A percentile compares a stretch with the other conserved stretches of the same genome.
phyloP scores from a whole-genome alignment of 305 asterid genomes.

The Fraxinus angustifolia region DNA sequence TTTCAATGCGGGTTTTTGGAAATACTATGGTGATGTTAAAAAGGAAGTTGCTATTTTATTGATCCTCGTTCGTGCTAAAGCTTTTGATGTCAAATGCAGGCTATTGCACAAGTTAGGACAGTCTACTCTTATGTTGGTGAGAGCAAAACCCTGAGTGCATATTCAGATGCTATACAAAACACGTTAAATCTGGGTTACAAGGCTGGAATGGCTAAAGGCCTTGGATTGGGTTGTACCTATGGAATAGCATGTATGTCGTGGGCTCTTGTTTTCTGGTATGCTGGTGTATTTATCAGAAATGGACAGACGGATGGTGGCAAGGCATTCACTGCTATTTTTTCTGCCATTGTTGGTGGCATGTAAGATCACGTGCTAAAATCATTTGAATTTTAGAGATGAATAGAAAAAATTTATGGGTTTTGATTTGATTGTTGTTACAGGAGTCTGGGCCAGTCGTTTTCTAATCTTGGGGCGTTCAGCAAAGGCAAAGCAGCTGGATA shows the following conservation, averaged over 20 bases:
- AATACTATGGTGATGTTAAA: not conserved
- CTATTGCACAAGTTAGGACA: slow-evolving; percentile 95
- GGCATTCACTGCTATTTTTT: slow-evolving; percentile 94
- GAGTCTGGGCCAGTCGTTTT: slow-evolving; percentile 98
- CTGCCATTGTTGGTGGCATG: slow-evolving; percentile 99
- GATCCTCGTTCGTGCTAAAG: not conserved
- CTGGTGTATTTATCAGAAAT: slow-evolving; percentile 89
- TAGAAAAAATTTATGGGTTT: not conserved
- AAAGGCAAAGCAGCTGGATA: slow-evolving; percentile 96
- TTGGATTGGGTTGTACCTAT: slow-evolving; percentile 91
- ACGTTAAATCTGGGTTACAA: slow-evolving; percentile 87
- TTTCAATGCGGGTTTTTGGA: not conserved
- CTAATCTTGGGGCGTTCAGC: slow-evolving; percentile 93
- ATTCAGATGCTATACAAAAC: slow-evolving; percentile 86
- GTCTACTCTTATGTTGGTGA: slow-evolving; percentile 96
- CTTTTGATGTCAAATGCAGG: slow-evolving; percentile 39
- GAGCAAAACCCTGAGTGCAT: slow-evolving; percentile 66
- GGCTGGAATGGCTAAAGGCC: slow-evolving; percentile 99
- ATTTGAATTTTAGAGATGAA: not conserved
- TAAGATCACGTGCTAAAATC: slow-evolving; percentile 35
- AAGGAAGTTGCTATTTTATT: not conserved
- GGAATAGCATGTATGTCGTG: slow-evolving; percentile 99
- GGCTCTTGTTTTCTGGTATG: slow-evolving; percentile 99
- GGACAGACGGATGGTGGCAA: slow-evolving; percentile 95
- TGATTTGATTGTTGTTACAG: slow-evolving; percentile 38